Conservation (phyloP, 1,284 basidiomycete species). For the Puccinia triticina region DNA sequence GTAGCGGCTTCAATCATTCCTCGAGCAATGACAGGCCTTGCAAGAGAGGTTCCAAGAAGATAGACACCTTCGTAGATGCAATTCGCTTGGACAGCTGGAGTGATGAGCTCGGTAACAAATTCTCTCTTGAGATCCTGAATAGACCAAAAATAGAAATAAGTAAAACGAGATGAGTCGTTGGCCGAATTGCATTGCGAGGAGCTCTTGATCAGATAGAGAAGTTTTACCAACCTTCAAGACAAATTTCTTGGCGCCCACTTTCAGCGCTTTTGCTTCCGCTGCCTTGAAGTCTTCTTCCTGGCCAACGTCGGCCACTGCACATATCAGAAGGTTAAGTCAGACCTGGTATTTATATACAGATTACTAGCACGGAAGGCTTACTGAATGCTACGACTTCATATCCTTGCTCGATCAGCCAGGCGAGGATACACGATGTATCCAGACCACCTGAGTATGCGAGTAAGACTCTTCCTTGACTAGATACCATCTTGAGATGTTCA, state of each 20-base stretch:
- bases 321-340: conserved; percentile 14
- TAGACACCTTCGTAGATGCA: conserved; percentile 99
- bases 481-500: conserved; percentile 44
- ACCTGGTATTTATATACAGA: background rate
- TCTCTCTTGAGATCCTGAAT: conserved; percentile 86
- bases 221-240: conserved; percentile 28
- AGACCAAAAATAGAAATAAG: background rate
- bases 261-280: conserved; percentile 85
- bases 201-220: background rate
- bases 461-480: conserved; percentile 77
- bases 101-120: conserved; percentile 95
- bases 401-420: conserved; percentile 95
- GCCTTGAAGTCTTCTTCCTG: conserved; percentile 99
- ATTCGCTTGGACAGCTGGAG: conserved; percentile 94
- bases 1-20: conserved; percentile 96
- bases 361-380: conserved; percentile 38
- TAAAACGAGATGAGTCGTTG: background rate
- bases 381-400: conserved; percentile 88
- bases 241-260: conserved; percentile 82
- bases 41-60: conserved; percentile 94
- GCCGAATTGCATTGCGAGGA: background rate
- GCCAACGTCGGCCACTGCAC: conserved; percentile 86
- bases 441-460: conserved; percentile 85
- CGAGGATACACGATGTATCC: conserved; percentile 82
- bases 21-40: conserved; percentile 96